Conservation (phyloP, 1,284 basidiomycete species). For the Ceratobasidium sp. region DNA sequence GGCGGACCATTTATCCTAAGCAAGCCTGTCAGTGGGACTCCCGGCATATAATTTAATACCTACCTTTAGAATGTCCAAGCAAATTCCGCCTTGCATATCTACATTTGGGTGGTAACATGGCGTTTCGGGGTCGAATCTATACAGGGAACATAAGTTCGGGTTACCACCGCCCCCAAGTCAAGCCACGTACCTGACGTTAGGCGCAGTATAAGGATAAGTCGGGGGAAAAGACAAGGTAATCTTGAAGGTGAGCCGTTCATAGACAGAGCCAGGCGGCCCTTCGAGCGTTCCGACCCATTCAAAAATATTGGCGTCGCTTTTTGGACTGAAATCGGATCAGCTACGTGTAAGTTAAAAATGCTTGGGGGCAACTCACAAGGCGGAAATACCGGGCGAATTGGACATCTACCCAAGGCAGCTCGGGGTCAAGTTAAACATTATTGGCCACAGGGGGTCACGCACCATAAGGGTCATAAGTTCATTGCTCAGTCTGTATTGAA, state of each 20-base stretch:
- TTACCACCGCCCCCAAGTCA: not conserved
- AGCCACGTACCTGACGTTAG: slow-evolving; percentile 67
- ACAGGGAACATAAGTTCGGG: not conserved
- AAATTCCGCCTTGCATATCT: slow-evolving; percentile 78
- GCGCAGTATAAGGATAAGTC: slow-evolving; percentile 85
- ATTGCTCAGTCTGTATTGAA: slow-evolving; percentile 67
- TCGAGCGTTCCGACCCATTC: slow-evolving; percentile 88
- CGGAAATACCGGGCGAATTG: slow-evolving; percentile 75
- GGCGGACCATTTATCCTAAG: slow-evolving; percentile 88
- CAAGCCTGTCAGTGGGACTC: not conserved
- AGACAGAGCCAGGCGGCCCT: slow-evolving; percentile 78
- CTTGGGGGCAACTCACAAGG: slow-evolving; percentile 59
- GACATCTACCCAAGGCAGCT: slow-evolving; percentile 69
- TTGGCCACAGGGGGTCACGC: slow-evolving; percentile 51
- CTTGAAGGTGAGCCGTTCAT: slow-evolving; percentile 78
- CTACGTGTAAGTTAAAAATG: slow-evolving; percentile 19
- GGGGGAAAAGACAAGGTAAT: slow-evolving; percentile 83
- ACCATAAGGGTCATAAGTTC: slow-evolving; percentile 89
- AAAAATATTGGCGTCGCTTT: slow-evolving; percentile 80
- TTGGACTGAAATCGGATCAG: slow-evolving; percentile 66
- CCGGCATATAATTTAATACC: not conserved
- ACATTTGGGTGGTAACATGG: slow-evolving; percentile 90
- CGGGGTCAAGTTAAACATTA: slow-evolving; percentile 5
- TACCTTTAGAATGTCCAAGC: slow-evolving; percentile 84
- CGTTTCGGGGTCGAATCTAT: slow-evolving; percentile 65